A percentile compares a stretch with the other conserved stretches of the same genome.
Evolutionary conservation across 805 yeast genomes (phyloP).

Genomic region (Candida broadrunensis): DNA sequence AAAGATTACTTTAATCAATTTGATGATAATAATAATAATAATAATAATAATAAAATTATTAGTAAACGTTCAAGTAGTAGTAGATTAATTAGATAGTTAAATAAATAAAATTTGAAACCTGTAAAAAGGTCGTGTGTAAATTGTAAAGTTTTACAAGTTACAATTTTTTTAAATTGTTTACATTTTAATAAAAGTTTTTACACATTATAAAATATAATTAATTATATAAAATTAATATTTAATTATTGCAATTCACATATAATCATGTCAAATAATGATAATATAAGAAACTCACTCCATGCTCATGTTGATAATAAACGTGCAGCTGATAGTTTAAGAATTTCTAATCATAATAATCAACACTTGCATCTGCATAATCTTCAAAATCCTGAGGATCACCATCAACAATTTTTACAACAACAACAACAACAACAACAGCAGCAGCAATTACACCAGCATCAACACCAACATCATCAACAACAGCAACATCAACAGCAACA

Average conservation of each 20-base stretch:
- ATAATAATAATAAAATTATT: background rate
- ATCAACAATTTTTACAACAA: conserved; percentile 5
- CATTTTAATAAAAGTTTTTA: background rate
- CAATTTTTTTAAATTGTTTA: too few species aligned
- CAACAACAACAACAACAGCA: conserved; percentile 4
- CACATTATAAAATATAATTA: background rate
- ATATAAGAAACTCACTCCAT: conserved; percentile 3
- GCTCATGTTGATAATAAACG: conserved; percentile 10
- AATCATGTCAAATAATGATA: background rate
- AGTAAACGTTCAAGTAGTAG: conserved; percentile 3
- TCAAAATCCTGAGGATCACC: background rate
- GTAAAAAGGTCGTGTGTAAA: too few species aligned
- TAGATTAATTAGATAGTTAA: conserved; percentile 2
- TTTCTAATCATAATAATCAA: conserved; percentile 14
- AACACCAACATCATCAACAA: conserved; percentile 5
- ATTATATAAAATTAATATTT: too few species aligned
- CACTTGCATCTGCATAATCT: conserved; percentile 3
- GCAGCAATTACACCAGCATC: conserved; percentile 5
- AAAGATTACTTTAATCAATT: conserved; percentile 4
- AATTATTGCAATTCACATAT: too few species aligned
- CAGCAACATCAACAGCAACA: conserved; percentile 12
- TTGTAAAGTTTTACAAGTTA: too few species aligned
- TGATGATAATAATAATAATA: too few species aligned
- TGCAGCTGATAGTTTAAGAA: conserved; percentile 18
- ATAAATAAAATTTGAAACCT: background rate